phyloP scores from a whole-genome alignment of 31 red algal genomes.

The Endocladia muricata region DNA sequence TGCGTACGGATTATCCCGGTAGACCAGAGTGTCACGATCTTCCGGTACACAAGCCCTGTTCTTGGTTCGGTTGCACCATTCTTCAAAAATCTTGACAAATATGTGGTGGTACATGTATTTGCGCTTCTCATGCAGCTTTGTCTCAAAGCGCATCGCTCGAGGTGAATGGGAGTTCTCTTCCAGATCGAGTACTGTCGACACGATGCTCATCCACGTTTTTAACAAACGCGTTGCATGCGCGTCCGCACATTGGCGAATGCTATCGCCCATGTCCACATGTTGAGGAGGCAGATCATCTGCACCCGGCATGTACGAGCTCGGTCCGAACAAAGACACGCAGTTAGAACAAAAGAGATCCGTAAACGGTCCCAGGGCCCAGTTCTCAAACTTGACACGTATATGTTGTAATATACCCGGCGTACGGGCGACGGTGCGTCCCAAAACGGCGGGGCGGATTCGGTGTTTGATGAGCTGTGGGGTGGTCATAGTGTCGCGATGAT shows the following conservation, averaged over 20 bases:
- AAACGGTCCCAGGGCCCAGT: constrained; percentile 57
- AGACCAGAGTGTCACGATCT: background rate
- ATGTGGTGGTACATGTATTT: constrained; percentile 60
- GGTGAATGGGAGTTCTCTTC: constrained; percentile 12
- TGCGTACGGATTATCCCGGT: background rate
- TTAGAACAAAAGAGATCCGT: constrained; percentile 45
- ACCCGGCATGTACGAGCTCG: constrained; percentile 16
- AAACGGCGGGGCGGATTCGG: constrained; percentile 51
- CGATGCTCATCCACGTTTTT: constrained; percentile 40
- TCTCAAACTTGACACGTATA: constrained; percentile 57
- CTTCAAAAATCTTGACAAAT: constrained; percentile 52
- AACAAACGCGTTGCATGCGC: constrained; percentile 30
- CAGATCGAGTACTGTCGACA: constrained; percentile 40
- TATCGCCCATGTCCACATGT: constrained; percentile 26
- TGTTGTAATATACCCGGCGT: constrained; percentile 54
- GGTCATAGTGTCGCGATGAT: constrained; percentile 56
- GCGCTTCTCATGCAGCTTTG: constrained; percentile 49
- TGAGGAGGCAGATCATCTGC: constrained; percentile 5
- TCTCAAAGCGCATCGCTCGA: constrained; percentile 29
- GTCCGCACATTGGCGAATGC: constrained; percentile 39
- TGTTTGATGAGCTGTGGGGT: constrained; percentile 58
- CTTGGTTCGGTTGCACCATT: constrained; percentile 34
- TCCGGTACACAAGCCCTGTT: constrained; percentile 1
- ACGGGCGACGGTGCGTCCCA: constrained; percentile 45
- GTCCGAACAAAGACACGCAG: constrained; percentile 31